Evolutionary conservation across 2,329 filamentous ascomycete species (phyloP), one percentile per base, ranked within the genome.

Genomic region (Talaromyces marneffei): DNA sequence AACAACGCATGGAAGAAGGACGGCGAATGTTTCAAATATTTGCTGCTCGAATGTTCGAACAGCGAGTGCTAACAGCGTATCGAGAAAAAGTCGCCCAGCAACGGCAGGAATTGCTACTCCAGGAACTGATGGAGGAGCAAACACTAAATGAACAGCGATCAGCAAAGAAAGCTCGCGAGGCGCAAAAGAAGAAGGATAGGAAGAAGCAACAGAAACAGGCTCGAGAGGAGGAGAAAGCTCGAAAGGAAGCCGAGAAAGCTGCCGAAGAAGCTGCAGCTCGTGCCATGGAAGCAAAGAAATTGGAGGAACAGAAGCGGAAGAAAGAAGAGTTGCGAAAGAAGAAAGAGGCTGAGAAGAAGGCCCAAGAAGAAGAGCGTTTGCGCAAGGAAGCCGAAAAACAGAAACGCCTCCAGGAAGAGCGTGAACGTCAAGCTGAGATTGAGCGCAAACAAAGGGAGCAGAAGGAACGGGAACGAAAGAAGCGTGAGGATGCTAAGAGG

Each of bases 1-100:
- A 96, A 78, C 92, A 97, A 80, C 90, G 94, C 64, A 97, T 99
- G 94, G 92, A 97, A 75, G 94, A 99, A 80, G 94, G 94, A 64
- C 87, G 94, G 61, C 85, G 93, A 68, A 99, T 99, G 94, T 99
- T 99, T 74, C 94, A 99, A 75, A 97, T 99, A 74, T 99, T 99
- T 76, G 94, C 94, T 64, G 94, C 94, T 62, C 87, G 94, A 65
- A 99, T 99, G 94, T 99, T 99, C 75, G 94, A 99, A 78, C 94
- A 99, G 75, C 85, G 94, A 65, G 94, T 99, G 23, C 82, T 99
- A 62, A 93, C 90, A 44, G 94, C 94, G n/a, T 99, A 99, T 77
- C 90, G 92, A 74, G 93, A 97, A 78, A 97, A 97, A 74, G 93
- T 99, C 2, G 91, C 94, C 18, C 87, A 88, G 68, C 93, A 99